A percentile compares a stretch with the other conserved stretches of the same genome.
phyloP scores from a whole-genome alignment of 2,329 filamentous ascomycete species.

The Arthrobotrys sinensis region DNA sequence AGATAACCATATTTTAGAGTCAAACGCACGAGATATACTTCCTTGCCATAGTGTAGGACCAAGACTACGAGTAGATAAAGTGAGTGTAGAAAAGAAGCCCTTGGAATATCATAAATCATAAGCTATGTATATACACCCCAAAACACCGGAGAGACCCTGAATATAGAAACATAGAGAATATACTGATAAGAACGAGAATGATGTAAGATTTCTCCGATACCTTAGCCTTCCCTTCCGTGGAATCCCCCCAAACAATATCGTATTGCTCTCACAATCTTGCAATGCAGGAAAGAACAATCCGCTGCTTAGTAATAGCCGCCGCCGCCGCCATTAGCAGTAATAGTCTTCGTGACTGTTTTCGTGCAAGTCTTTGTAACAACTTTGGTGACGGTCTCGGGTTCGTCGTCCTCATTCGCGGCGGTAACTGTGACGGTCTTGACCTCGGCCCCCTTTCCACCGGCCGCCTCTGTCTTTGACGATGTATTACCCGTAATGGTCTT shows the following conservation, averaged over 20 bases:
- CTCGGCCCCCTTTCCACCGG: background rate
- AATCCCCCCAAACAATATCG: background rate
- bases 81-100: background rate
- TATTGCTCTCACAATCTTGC: background rate
- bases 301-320: slow-evolving; percentile 7
- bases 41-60: too few species aligned
- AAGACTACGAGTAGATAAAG: background rate
- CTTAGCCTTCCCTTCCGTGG: background rate
- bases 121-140: slow-evolving; percentile 5
- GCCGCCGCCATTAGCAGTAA: background rate
- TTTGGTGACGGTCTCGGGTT: slow-evolving; percentile 16
- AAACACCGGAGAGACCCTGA: slow-evolving; percentile 10
- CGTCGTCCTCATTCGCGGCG: background rate
- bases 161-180: background rate
- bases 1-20: too few species aligned
- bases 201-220: background rate
- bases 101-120: slow-evolving; percentile 23
- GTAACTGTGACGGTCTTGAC: slow-evolving; percentile 28
- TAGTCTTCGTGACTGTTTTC: slow-evolving; percentile 16
- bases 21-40: too few species aligned
- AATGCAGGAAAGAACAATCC: too few species aligned
- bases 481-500: background rate
- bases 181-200: background rate
- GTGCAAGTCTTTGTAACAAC: slow-evolving; percentile 23
- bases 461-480: background rate